These are phyloP conservation scores for Fusarium verticillioides DNA, from an alignment of 2,329 filamentous ascomycete genomes.

Conservation along the genomic window DNA sequence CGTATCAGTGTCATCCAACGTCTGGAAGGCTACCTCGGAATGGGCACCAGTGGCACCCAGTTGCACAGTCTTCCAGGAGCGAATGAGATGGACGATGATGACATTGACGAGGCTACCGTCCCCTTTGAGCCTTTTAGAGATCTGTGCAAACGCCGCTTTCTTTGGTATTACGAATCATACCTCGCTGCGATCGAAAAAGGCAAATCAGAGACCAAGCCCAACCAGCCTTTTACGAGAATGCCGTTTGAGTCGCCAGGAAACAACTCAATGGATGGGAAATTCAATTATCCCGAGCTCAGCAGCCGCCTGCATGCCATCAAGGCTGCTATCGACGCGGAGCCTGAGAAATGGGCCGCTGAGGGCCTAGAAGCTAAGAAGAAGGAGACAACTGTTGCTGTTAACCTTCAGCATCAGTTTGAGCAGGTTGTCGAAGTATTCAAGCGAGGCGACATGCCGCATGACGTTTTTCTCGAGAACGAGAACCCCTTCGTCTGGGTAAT, in stretches of 20 bases:
- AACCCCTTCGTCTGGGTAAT: constrained; percentile 93
- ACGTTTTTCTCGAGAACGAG: constrained; percentile 78
- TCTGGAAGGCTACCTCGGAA: constrained; percentile 80
- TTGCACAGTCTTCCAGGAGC: constrained; percentile 33
- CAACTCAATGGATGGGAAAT: constrained; percentile 89
- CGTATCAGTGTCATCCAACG: constrained; percentile 87
- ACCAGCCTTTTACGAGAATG: constrained; percentile 78
- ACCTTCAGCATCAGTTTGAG: constrained; percentile 84
- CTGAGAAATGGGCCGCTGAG: constrained; percentile 74
- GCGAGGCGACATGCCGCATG: constrained; percentile 75
- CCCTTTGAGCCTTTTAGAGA: constrained; percentile 90
- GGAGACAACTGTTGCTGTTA: constrained; percentile 81
- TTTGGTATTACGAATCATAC: constrained; percentile 97
- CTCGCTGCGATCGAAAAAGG: constrained; percentile 75
- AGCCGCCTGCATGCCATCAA: constrained; percentile 76
- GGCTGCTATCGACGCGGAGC: constrained; percentile 76
- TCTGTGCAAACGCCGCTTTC: constrained; percentile 87
- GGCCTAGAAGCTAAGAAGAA: constrained; percentile 71
- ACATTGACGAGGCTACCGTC: constrained; percentile 64
- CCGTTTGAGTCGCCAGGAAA: constrained; percentile 78
- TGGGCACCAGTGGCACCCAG: constrained; percentile 64
- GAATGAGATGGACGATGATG: constrained; percentile 58
- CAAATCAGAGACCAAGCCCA: constrained; percentile 70
- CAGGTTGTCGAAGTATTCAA: constrained; percentile 83
- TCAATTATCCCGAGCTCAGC: constrained; percentile 81